Percentiles rank a stretch among this genome's conserved stretches.
These are phyloP conservation scores for Lepiota brunneoincarnata DNA, from an alignment of 768 basidiomycete species.

Conservation along the genomic window DNA sequence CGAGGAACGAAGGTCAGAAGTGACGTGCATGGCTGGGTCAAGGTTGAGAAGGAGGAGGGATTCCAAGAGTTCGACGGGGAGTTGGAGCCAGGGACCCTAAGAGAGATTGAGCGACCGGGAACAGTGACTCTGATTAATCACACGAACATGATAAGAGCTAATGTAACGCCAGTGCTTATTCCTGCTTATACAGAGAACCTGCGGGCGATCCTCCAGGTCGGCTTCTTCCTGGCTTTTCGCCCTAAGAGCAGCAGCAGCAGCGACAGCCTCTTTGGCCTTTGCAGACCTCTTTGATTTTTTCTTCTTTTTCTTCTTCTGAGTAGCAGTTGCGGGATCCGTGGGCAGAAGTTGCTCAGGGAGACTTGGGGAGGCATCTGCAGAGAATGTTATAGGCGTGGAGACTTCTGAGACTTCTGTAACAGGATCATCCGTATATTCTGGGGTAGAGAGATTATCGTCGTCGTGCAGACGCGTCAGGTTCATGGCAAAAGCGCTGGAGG, in stretches of 20 bases:
- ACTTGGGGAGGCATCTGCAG: conserved; percentile 10
- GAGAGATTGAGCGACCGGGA: conserved; percentile 16
- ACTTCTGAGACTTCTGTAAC: conserved; percentile 6
- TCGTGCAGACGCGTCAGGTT: not conserved
- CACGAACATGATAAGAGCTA: conserved; percentile 83
- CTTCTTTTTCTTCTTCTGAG: conserved; percentile 17
- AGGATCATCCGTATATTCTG: conserved; percentile 10
- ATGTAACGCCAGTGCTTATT: conserved; percentile 96
- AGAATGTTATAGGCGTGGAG: conserved; percentile 10
- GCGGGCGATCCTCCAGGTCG: conserved; percentile 48
- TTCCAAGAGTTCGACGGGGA: conserved; percentile 83
- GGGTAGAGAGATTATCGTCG: conserved; percentile 1
- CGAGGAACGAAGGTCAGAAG: conserved; percentile 26
- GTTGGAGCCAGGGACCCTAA: conserved; percentile 90
- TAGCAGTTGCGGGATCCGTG: not conserved
- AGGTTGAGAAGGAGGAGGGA: conserved; percentile 76
- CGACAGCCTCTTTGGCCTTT: conserved; percentile 38
- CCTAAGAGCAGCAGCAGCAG: conserved; percentile 19
- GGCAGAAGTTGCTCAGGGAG: conserved; percentile 5
- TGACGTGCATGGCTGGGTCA: conserved; percentile 56
- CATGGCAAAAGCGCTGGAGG: not conserved
- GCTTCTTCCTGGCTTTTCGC: conserved; percentile 26
- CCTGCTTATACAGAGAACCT: conserved; percentile 81
- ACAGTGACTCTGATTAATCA: conserved; percentile 12
- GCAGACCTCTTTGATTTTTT: conserved; percentile 19